Evolutionary conservation across 1,139 yeast genomes (phyloP).

Genomic region (Insectozyma bohioensis): DNA sequence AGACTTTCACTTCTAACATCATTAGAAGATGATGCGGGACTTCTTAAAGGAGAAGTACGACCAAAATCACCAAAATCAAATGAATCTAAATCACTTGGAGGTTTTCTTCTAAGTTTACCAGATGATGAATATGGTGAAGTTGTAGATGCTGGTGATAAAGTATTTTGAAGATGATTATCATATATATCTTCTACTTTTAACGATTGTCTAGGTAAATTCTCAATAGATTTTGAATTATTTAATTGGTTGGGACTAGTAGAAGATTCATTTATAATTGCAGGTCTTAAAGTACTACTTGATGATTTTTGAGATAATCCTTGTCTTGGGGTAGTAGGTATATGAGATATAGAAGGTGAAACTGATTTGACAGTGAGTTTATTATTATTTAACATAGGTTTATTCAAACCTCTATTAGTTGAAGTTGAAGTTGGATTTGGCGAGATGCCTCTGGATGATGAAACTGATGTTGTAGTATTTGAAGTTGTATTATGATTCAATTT

Average conservation of each 20-base stretch:
- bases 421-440: constrained; percentile 4
- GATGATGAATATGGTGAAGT: no score
- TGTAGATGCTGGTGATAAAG: constrained; percentile 2
- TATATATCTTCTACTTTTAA: neutral
- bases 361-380: no score
- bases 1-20: no score
- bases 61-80: constrained; percentile 8
- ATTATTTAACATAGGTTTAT: constrained; percentile 8
- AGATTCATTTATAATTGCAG: constrained; percentile 3
- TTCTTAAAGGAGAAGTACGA: neutral
- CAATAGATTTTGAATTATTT: no score
- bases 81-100: constrained; percentile 21
- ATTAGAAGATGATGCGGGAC: neutral
- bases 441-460: constrained; percentile 3
- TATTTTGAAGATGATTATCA: neutral
- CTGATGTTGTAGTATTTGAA: neutral
- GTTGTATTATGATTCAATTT: neutral
- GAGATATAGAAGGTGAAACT: constrained; percentile 1
- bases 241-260: no score
- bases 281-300: constrained; percentile 5
- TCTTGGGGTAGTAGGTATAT: constrained; percentile 3
- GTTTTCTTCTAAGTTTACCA: constrained; percentile 21
- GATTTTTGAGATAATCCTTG: constrained; percentile 6
- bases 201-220: no score
- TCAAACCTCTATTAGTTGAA: constrained; percentile 6